phyloP scores from a whole-genome alignment of 2,329 filamentous ascomycete genomes.

The Knoxdaviesia capensis region DNA sequence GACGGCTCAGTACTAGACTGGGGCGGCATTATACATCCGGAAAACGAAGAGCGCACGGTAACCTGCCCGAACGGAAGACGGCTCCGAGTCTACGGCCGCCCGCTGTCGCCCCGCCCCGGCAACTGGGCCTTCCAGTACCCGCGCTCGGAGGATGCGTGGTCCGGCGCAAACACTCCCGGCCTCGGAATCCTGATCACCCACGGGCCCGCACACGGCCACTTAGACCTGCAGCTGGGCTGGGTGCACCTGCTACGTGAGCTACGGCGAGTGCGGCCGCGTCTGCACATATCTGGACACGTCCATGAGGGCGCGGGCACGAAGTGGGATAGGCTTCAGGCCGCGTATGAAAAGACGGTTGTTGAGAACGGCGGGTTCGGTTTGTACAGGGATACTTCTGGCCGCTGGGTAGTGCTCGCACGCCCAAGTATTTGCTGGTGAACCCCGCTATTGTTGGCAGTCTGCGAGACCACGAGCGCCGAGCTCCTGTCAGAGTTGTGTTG shows the following conservation, averaged over 20 bases:
- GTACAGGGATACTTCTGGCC: no score
- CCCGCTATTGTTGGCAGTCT: no score
- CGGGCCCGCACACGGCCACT: constrained; percentile 53
- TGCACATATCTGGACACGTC: constrained; percentile 30
- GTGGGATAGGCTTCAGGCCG: constrained; percentile 46
- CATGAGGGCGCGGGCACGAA: constrained; percentile 46
- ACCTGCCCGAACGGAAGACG: constrained; percentile 35
- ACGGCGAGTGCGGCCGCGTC: constrained; percentile 50
- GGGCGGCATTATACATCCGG: constrained; percentile 47
- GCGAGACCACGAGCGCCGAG: no score
- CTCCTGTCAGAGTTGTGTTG: no score
- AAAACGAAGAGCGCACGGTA: constrained; percentile 42
- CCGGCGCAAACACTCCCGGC: constrained; percentile 44
- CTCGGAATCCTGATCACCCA: constrained; percentile 69
- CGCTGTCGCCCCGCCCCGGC: constrained; percentile 62
- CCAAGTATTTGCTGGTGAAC: no score
- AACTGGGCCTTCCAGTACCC: constrained; percentile 40
- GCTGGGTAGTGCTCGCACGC: no score
- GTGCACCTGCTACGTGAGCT: constrained; percentile 49
- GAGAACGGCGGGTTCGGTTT: background rate
- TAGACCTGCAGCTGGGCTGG: constrained; percentile 48
- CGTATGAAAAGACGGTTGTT: constrained; percentile 33
- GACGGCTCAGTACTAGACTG: constrained; percentile 27
- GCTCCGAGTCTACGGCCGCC: constrained; percentile 59
- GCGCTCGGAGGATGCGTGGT: constrained; percentile 33